Conservation (phyloP, 768 basidiomycete species). For the Suillus subluteus region DNA sequence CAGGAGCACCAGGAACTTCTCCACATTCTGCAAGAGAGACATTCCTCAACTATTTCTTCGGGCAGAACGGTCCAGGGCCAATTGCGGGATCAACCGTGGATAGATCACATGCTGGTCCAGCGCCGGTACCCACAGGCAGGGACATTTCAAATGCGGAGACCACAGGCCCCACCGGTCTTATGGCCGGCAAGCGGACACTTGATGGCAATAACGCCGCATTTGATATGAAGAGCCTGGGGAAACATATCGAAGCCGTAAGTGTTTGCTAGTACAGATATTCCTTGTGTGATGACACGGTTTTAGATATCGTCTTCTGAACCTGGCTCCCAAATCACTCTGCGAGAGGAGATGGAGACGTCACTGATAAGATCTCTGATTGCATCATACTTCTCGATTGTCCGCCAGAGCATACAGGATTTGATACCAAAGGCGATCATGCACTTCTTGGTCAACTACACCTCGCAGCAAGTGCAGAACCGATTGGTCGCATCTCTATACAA, state of each 20-base stretch:
- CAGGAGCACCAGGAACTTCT: constrained; percentile 41
- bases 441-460: constrained; percentile 94
- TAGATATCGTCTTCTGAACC: constrained; percentile 60
- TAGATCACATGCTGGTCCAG: constrained; percentile 28
- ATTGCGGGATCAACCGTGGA: constrained; percentile 59
- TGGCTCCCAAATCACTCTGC: constrained; percentile 65
- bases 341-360: constrained; percentile 96
- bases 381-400: constrained; percentile 94
- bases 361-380: constrained; percentile 94
- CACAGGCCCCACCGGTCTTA: constrained; percentile 57
- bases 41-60: constrained; percentile 98
- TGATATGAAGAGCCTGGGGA: constrained; percentile 98
- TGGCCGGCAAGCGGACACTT: constrained; percentile 66
- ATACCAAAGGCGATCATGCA: constrained; percentile 99
- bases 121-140: constrained; percentile 57
- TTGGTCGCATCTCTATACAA: constrained; percentile 95
- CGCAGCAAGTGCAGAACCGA: constrained; percentile 95
- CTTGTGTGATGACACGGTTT: constrained; percentile 15
- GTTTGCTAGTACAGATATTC: constrained; percentile 10
- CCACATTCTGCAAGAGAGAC: constrained; percentile 78
- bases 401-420: constrained; percentile 96
- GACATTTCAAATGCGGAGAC: constrained; percentile 63
- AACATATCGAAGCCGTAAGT: constrained; percentile 96
- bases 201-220: constrained; percentile 86
- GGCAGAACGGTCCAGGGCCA: constrained; percentile 84